Evolutionary conservation across 257 asterid genomes (phyloP).

Genomic region (Penstemon davidsonii): DNA sequence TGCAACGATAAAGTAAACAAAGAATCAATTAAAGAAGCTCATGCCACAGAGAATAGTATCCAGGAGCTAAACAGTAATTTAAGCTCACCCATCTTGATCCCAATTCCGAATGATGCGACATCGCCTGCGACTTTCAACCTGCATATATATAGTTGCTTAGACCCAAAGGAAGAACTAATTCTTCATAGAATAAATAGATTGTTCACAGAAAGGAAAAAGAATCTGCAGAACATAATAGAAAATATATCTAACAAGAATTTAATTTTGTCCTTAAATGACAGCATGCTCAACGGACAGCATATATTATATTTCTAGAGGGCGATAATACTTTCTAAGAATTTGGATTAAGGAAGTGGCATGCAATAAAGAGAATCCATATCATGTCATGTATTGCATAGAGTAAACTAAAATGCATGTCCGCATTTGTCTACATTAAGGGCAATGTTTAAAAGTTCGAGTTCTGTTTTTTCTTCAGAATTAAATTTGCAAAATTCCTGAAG

Average conservation of each 20-base stretch:
- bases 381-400: not conserved
- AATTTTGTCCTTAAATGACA: not conserved
- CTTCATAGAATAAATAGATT: conserved; percentile 16
- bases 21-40: conserved; percentile 26
- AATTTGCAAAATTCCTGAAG: no score
- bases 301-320: not conserved
- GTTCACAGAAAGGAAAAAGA: not conserved
- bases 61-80: conserved; percentile 15
- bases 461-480: no score
- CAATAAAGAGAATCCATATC: not conserved
- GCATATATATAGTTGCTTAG: conserved; percentile 33
- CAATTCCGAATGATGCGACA: conserved; percentile 71
- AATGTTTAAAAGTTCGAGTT: no score
- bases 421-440: not conserved
- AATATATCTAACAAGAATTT: not conserved
- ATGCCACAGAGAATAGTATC: conserved; percentile 2
- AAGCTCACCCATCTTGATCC: conserved; percentile 95
- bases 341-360: no score
- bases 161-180: conserved; percentile 24
- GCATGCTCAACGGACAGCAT: conserved; percentile 2
- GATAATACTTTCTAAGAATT: not conserved
- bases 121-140: conserved; percentile 96
- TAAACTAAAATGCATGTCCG: not conserved
- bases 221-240: not conserved
- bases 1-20: conserved; percentile 15